Percentiles rank a stretch among this genome's conserved stretches.
Evolutionary conservation across 1,139 yeast species (phyloP).

Genomic region (Candida dubliniensis): DNA sequence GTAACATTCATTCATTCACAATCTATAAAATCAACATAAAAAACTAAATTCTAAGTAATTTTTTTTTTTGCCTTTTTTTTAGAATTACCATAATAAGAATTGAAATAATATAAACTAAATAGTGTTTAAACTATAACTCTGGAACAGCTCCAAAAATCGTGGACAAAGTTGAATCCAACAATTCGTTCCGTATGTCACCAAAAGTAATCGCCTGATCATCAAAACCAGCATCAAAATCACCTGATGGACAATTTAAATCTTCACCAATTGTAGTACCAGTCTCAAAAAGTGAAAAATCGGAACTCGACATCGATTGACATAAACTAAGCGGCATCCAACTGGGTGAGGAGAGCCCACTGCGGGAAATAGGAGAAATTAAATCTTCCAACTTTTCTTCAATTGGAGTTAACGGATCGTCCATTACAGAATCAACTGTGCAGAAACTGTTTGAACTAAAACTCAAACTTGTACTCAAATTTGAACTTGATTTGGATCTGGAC

Average conservation of each 20-base stretch:
- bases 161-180: no score
- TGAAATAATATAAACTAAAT: no score
- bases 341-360: not conserved
- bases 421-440: not conserved
- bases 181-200: no score
- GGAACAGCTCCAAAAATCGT: no score
- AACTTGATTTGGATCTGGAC: no score
- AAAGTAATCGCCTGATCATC: not conserved
- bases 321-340: not conserved
- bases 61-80: no score
- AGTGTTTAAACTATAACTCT: no score
- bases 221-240: not conserved
- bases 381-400: conserved; percentile 2
- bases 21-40: no score
- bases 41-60: no score
- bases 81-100: no score
- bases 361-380: not conserved
- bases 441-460: not conserved
- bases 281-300: not conserved
- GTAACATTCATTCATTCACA: no score
- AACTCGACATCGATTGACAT: not conserved
- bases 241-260: not conserved
- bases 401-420: not conserved
- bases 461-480: no score
- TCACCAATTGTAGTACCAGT: not conserved